Base-by-base conservation (phyloP, 2,329 filamentous ascomycete genomes). In the Xylariaceae sp. region DNA sequence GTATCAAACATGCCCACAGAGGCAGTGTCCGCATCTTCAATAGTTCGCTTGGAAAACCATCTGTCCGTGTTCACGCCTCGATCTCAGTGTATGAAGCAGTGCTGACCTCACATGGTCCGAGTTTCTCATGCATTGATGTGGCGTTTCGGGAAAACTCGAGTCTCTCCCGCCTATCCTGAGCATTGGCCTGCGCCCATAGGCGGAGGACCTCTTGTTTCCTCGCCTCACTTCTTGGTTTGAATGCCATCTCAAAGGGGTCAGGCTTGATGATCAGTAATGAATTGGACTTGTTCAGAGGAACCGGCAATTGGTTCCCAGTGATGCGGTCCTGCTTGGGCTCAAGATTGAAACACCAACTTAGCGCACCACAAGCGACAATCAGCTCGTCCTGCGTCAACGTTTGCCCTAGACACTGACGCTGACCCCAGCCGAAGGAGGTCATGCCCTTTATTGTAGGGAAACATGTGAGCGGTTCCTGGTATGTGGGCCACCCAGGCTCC, bases 201-300 rank as follows among this genome's bases (percentile, higher is more conserved):
- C 60, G 55, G 12, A 69, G 55, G 6, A 72, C 69, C 51, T 73
- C 67, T 36, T 63, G 55, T 52, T 64, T 67, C 19, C 73, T 67
- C 7, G 56, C 58, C 44, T 67, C 66, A 44, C 71, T 77, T 43
- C 77, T 65, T 5, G 76, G 74, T 62, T 78, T 72, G 47, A 80
- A 80, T 1, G 66, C 69, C 75, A 81, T 78, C 61, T 77, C 65
- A 58, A 77, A 81, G 0, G 73, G 70, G 52, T 80, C 75, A 1
- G 77, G 77, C 67, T 80, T 80, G 66, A 80, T 73, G 57, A 81
- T 80, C n/a, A 81, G 70, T 11, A 80, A 66, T 5, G 75, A 78
- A 58, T 79, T 80, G 38, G 71, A 76, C 65, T 77, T 77, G 61
- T 77, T 63, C 4, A 72, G 54, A 0, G 72, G 71, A 0, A 76